Base-by-base conservation (phyloP, 768 basidiomycete species). In the Pholiota microspora region DNA sequence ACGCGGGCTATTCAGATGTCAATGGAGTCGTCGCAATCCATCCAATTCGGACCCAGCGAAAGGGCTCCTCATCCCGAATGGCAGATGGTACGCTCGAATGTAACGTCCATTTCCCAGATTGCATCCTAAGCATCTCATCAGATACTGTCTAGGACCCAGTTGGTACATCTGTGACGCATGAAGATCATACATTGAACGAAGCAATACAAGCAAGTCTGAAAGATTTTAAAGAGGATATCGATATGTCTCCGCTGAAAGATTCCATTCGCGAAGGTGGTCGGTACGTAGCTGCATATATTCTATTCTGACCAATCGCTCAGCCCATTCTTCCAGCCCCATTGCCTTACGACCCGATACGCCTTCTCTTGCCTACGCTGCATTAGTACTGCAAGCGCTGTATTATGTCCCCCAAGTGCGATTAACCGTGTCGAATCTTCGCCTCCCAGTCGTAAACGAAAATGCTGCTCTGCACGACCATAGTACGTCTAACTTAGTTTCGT, bases 161-260 rank as follows among this genome's bases (percentile, higher is more conserved):
- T 65, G 51, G 67, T 51, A 57, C 70, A 28, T 70, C 62, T 18
- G 59, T 78, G 18, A 75, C 75, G 2, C 76, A 76, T 21, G 85
- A 87, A n/a, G 78, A 88, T 38, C 80, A 84, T 45, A 76, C 75
- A 31, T 70, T 90, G 68, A 83, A 80, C 59, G 82, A 84, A 24
- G 89, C 87, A 0, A 88, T 91, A 38, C 80, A 86, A 67, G 87
- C 83, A 4, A 89, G 87, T 65, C 70, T 89, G 53, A 75, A 82
- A 47, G 79, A 81, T 16, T 77, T 82, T 58, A 71, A 77, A 23
- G 84, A 84, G 3, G 73, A 74, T 32, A 71, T 76, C 31, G 82
- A 84, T 47, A 73, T 77, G 21, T 70, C 78, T 31, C 79, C 83
- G 0, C 61, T 81, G 3, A 79, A 84, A 51, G 72, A 83, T 27